Evolutionary conservation across 1,284 basidiomycete species (phyloP).

Genomic region (Tremellales sp.): DNA sequence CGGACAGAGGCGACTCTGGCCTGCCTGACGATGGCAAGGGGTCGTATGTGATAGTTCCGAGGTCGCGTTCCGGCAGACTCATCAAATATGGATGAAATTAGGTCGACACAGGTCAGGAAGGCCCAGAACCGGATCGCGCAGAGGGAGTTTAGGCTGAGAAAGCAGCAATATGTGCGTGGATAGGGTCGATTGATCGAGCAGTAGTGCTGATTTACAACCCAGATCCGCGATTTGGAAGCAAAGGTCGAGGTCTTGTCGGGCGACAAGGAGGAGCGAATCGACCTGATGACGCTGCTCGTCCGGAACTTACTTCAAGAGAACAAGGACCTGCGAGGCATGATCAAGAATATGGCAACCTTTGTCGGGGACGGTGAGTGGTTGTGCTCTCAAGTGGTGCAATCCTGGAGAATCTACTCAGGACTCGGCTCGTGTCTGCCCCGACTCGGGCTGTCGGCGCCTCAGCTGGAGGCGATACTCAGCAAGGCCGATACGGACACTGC

Average conservation of each 20-base stretch:
- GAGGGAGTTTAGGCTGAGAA: conserved; percentile 82
- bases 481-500: conserved; percentile 85
- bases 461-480: conserved; percentile 75
- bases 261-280: conserved; percentile 78
- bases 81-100: no score
- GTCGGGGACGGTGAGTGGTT: conserved; percentile 73
- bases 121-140: conserved; percentile 86
- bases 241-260: conserved; percentile 84
- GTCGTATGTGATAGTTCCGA: no score
- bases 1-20: no score
- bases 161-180: no score
- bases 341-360: conserved; percentile 69
- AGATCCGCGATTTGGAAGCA: conserved; percentile 90
- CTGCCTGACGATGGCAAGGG: no score
- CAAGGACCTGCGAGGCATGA: conserved; percentile 69
- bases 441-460: conserved; percentile 65
- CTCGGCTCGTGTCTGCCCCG: conserved; percentile 63
- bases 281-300: conserved; percentile 73
- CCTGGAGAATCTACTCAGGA: conserved; percentile 18
- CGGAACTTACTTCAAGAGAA: conserved; percentile 88
- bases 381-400: background rate
- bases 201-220: background rate
- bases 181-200: no score
- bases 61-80: no score
- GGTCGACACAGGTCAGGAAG: conserved; percentile 38